Evolutionary conservation across 768 basidiomycete species (phyloP).

Genomic region (Chiua virens): DNA sequence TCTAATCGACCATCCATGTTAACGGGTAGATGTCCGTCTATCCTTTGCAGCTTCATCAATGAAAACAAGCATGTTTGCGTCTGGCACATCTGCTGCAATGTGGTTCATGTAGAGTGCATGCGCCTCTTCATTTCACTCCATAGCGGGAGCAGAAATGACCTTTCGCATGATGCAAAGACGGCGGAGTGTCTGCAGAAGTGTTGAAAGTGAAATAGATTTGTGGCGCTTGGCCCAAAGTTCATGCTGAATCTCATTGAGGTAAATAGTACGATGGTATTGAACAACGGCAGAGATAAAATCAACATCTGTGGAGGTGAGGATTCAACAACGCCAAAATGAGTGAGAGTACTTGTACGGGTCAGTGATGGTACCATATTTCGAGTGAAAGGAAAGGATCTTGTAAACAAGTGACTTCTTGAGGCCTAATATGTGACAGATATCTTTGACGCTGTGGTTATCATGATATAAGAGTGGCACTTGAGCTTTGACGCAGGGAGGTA

Average conservation of each 20-base stretch:
- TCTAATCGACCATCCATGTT: neutral
- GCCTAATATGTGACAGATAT: neutral
- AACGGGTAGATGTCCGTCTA: neutral
- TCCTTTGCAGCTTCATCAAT: slow-evolving; percentile 18
- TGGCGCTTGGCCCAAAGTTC: slow-evolving; percentile 1
- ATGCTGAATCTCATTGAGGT: slow-evolving; percentile 7
- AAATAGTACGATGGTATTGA: slow-evolving; percentile 1
- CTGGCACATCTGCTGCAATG: slow-evolving; percentile 11
- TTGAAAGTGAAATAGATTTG: neutral
- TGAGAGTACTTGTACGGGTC: slow-evolving; percentile 3
- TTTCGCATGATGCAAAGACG: slow-evolving; percentile 11
- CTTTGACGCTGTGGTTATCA: neutral
- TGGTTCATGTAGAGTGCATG: slow-evolving; percentile 9
- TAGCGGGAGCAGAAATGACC: slow-evolving; percentile 7
- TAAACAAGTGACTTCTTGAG: slow-evolving; percentile 3
- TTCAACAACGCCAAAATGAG: neutral
- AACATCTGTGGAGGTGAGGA: neutral
- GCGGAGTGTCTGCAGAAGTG: neutral
- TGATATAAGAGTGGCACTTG: neutral
- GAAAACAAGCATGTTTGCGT: slow-evolving; percentile 21
- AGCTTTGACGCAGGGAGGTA: neutral
- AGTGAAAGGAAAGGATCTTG: neutral
- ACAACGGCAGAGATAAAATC: neutral
- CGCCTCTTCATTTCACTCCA: slow-evolving; percentile 10
- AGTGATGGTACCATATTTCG: neutral